Percentiles rank a stretch among this genome's conserved stretches.
These are phyloP conservation scores for Ocimum tenuiflorum DNA, from an alignment of 257 asterid species.

Conservation along the genomic window DNA sequence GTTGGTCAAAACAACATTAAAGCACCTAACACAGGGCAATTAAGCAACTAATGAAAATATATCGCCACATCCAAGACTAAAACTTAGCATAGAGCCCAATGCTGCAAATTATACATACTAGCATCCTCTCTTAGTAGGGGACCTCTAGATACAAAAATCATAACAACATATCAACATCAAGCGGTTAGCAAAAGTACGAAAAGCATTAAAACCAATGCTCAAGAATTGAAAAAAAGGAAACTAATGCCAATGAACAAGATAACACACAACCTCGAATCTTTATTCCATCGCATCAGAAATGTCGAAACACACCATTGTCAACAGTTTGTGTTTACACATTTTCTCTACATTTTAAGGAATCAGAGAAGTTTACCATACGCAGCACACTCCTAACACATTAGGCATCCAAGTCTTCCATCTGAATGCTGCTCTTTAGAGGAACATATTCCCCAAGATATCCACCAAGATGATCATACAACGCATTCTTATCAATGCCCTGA, in stretches of 20 bases:
- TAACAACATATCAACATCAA: neutral
- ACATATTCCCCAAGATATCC: slow-evolving; percentile 96
- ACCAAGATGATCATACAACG: slow-evolving; percentile 84
- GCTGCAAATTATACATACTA: too few relatives aligned
- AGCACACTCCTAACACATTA: slow-evolving; percentile 29
- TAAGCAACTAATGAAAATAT: too few relatives aligned
- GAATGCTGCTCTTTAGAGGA: slow-evolving; percentile 92
- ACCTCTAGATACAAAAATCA: too few relatives aligned
- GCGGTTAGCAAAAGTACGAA: neutral
- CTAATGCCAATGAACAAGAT: neutral
- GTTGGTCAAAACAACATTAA: too few relatives aligned
- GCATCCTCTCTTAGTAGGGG: too few relatives aligned
- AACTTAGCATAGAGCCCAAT: too few relatives aligned
- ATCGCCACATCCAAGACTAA: too few relatives aligned
- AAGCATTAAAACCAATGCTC: neutral
- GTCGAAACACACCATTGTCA: slow-evolving; percentile 6
- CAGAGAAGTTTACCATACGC: slow-evolving; percentile 12
- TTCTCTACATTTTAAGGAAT: slow-evolving; percentile 1
- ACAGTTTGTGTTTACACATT: slow-evolving; percentile 17
- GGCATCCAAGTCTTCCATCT: slow-evolving; percentile 81
- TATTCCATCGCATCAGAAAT: slow-evolving; percentile 17
- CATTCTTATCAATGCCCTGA: slow-evolving; percentile 81
- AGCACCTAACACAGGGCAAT: too few relatives aligned
- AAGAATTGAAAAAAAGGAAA: neutral
- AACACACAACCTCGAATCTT: slow-evolving; percentile 19